Evolutionary conservation across 306 rosid genomes (phyloP), one percentile per base, ranked within the genome.

Genomic region (Psophocarpus tetragonolobus): DNA sequence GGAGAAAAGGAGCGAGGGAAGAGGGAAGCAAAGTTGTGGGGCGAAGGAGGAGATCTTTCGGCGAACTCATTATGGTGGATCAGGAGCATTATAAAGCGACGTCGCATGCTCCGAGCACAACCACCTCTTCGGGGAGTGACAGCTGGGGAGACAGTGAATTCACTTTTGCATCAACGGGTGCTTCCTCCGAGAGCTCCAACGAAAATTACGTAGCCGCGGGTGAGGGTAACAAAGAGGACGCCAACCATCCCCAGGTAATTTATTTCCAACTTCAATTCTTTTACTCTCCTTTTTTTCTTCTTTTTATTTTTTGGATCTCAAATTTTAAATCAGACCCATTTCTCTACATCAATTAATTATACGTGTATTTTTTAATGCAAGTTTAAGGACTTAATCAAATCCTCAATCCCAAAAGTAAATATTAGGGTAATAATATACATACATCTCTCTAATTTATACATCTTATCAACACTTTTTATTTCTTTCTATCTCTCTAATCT

Each of bases 91-190:
- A 7, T 17, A 72, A 74, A 61, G 8, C 86, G 60, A 54, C 75
- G 64, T 80, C 84, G 0, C 23, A 11, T 75, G 44, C 23, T 0
- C 27, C 54, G 21, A 70, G 54, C 21, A 0, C 20, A 11, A 26
- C 71, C 35, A 51, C 75, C 1, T 27, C 71, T 30, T 82, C 82
- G 0, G 79, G 68, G 13, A 62, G 78, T 8, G 75, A 80, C 67
- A 90, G 96, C 35, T 86, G 97, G 98, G 77, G 63, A 3, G 94
- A 84, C 74, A 89, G 87, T 6, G 95, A 92, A 8, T 90, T 83
- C 57, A 83, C 86, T 0, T 76, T 82, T 33, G 23, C 85, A 15
- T 63, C 81, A 0, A 68, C 21, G 13, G 58, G 5, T 51, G 50
- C 48, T 36, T 69, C 75, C 50, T 82, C 75, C 4, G 71, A 44